These are phyloP conservation scores for Phaeodactylum tricornutum DNA, from an alignment of 108 stramenopile genomes.

Conservation along the genomic window DNA sequence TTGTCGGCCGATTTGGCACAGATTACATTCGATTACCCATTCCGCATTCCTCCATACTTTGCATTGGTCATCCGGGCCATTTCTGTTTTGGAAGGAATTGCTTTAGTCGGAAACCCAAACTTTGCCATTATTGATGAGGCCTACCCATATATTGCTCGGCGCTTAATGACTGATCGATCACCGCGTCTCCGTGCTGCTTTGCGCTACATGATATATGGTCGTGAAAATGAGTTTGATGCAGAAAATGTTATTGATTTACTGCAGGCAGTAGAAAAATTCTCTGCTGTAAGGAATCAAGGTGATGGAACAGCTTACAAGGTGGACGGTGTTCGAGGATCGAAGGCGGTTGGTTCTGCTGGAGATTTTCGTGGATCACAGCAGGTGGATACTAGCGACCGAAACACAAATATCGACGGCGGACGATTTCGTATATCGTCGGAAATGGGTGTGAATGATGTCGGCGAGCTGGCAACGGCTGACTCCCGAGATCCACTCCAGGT, in stretches of 20 bases:
- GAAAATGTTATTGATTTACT: constrained; percentile 89
- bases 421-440: constrained; percentile 30
- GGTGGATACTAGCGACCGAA: constrained; percentile 42
- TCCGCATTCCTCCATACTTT: constrained; percentile 90
- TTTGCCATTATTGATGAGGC: constrained; percentile 92
- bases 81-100: constrained; percentile 89
- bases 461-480: background rate
- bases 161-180: constrained; percentile 83
- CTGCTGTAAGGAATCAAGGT: constrained; percentile 66
- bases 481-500: background rate
- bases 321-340: constrained; percentile 66
- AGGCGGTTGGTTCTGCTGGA: constrained; percentile 56
- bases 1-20: constrained; percentile 87
- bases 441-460: background rate
- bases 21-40: constrained; percentile 88
- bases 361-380: constrained; percentile 61
- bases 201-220: constrained; percentile 92
- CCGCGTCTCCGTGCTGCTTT: constrained; percentile 77
- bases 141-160: constrained; percentile 87
- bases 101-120: constrained; percentile 87
- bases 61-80: constrained; percentile 91
- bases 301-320: constrained; percentile 81
- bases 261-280: constrained; percentile 83
- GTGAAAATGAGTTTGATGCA: constrained; percentile 82
- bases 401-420: constrained; percentile 39